Evolutionary conservation across 2,329 filamentous ascomycete species (phyloP).

Genomic region (Penicillium sp.): DNA sequence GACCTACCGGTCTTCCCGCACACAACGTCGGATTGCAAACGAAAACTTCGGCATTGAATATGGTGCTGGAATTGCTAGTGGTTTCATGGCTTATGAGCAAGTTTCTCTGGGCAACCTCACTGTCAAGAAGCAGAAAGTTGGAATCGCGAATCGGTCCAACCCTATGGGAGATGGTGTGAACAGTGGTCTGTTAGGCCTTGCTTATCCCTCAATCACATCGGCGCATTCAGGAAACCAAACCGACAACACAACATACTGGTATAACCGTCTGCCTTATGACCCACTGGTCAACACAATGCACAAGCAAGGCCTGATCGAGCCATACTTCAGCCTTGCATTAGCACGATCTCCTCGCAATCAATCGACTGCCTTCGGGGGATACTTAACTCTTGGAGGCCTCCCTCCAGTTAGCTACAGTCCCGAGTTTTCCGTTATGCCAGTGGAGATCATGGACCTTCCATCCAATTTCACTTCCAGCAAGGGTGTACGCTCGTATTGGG

Average conservation of each 20-base stretch:
- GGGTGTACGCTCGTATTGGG: slow-evolving; percentile 41
- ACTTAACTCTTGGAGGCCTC: slow-evolving; percentile 53
- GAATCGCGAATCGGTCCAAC: slow-evolving; percentile 45
- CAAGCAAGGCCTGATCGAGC: slow-evolving; percentile 43
- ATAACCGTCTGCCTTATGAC: slow-evolving; percentile 43
- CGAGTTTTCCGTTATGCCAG: slow-evolving; percentile 38
- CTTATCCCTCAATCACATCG: slow-evolving; percentile 52
- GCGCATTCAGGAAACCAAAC: slow-evolving; percentile 29
- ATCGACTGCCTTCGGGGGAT: slow-evolving; percentile 38
- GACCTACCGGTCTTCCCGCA: slow-evolving; percentile 20
- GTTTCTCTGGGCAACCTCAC: slow-evolving; percentile 47
- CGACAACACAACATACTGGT: slow-evolving; percentile 23
- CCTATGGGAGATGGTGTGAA: slow-evolving; percentile 49
- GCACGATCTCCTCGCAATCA: slow-evolving; percentile 31
- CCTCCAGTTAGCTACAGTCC: slow-evolving; percentile 44
- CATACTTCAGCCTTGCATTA: slow-evolving; percentile 54
- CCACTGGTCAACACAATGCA: slow-evolving; percentile 56
- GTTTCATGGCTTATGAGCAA: slow-evolving; percentile 24
- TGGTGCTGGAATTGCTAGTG: slow-evolving; percentile 26
- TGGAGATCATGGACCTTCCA: slow-evolving; percentile 33
- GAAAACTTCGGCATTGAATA: slow-evolving; percentile 28
- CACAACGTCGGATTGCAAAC: slow-evolving; percentile 16
- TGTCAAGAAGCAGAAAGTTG: slow-evolving; percentile 47
- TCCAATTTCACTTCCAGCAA: slow-evolving; percentile 24
- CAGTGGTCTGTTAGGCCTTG: slow-evolving; percentile 54